Base-by-base conservation (phyloP, 2,329 filamentous ascomycete species). In the Exserohilum turcica region DNA sequence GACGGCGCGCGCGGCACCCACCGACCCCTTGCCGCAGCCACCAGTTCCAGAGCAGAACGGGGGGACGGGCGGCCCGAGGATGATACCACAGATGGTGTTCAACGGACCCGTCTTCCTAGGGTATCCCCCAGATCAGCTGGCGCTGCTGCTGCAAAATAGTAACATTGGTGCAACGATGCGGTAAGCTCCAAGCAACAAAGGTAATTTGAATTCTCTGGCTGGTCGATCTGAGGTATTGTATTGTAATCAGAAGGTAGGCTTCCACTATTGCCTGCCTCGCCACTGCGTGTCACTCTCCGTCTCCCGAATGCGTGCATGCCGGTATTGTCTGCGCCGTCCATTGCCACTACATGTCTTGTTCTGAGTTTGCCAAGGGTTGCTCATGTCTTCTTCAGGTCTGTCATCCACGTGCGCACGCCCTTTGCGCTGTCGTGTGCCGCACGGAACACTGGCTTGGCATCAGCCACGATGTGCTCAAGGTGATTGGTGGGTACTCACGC, bases 101-200 rank as follows among this genome's bases (percentile, higher is more conserved):
- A 96, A 90, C 7, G 93, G 93, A 0, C 93, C 93, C 0, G 92
- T 97, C 0, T 97, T 97, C 68, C 91, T 97, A 65, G 93, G 93
- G 0, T 97, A 96, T 50, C 67, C 73, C 2, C 70, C 73, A 31
- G 73, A 75, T 8, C 73, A 76, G 51, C 56, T 74, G 27, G 65
- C 70, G 37, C 57, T 59, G 6, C 40, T 75, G 10, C 50, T 75
- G 39, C 71, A 75, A 42, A 73, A 73, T 42, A 73, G 72, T 39
- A 72, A 72, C 39, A 54, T 74, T n/a, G 69, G 69, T 12, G 60
- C 61, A n/a, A 55, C 60, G 18, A 63, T 67, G 56, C 57, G 66
- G 42, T 72, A 60, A 65, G 36, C 16, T 28, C 35, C 24, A 27
- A 24, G 32, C 9, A 35, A 44, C 48, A 31, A 36, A 52, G 35